Conservation (phyloP, 2,329 filamentous ascomycete genomes). For the Trichoderma koningiopsis region DNA sequence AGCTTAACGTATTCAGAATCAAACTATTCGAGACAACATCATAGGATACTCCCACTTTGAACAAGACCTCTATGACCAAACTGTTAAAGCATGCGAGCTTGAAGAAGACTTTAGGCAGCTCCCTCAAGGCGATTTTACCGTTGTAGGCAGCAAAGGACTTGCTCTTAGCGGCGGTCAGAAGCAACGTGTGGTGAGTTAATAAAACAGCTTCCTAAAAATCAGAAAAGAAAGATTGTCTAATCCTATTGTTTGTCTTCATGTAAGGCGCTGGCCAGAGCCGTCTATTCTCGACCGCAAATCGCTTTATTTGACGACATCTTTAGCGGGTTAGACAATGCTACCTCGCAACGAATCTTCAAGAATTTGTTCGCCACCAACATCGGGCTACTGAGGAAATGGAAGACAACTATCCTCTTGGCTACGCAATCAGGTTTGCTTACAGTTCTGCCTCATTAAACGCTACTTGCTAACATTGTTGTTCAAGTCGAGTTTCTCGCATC, state of each 20-base stretch:
- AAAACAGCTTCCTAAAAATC: no score
- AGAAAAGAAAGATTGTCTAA: background rate
- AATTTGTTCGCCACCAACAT: slow-evolving; percentile 33
- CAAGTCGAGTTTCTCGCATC: slow-evolving; percentile 17
- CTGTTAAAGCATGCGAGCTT: slow-evolving; percentile 38
- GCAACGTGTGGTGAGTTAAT: slow-evolving; percentile 42
- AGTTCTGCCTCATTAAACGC: background rate
- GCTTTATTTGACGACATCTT: slow-evolving; percentile 45
- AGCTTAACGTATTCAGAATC: slow-evolving; percentile 32
- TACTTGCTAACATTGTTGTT: background rate
- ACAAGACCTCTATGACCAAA: slow-evolving; percentile 31
- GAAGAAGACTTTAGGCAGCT: slow-evolving; percentile 39
- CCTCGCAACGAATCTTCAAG: slow-evolving; percentile 37
- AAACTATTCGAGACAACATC: slow-evolving; percentile 41
- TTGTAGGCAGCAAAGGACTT: slow-evolving; percentile 49
- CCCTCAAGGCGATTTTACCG: slow-evolving; percentile 41
- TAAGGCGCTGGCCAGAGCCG: slow-evolving; percentile 43
- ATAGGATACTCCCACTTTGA: slow-evolving; percentile 36
- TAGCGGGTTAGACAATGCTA: slow-evolving; percentile 42
- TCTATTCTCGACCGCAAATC: slow-evolving; percentile 40
- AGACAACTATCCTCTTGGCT: slow-evolving; percentile 42
- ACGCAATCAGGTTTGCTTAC: slow-evolving; percentile 37
- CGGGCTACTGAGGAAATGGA: slow-evolving; percentile 35
- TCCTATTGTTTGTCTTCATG: background rate
- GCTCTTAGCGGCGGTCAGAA: slow-evolving; percentile 52